These are phyloP conservation scores for Cercophora samala DNA, from an alignment of 495 filamentous ascomycete genomes.

Conservation along the genomic window DNA sequence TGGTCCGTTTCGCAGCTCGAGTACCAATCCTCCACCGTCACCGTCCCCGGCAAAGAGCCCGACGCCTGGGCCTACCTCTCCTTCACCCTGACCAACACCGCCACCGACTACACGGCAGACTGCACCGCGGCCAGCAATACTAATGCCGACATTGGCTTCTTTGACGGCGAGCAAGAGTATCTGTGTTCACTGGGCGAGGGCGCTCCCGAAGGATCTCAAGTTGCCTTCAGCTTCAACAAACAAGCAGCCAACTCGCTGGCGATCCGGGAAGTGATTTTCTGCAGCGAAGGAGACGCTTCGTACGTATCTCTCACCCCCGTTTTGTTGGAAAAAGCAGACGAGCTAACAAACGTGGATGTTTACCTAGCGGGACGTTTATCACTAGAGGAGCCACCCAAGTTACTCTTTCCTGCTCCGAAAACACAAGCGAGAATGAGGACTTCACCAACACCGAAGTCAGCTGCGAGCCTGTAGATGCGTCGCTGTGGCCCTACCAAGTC, in stretches of 20 bases:
- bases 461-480: conserved; percentile 33
- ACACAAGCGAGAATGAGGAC: conserved; percentile 35
- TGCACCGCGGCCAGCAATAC: conserved; percentile 38
- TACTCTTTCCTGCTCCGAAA: conserved; percentile 39
- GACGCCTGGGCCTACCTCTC: conserved; percentile 40
- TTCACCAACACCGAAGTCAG: conserved; percentile 35
- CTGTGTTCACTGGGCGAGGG: conserved; percentile 27
- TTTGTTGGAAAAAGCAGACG: background rate
- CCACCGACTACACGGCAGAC: conserved; percentile 26
- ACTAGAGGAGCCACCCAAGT: conserved; percentile 34
- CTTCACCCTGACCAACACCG: conserved; percentile 46
- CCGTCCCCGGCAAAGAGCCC: conserved; percentile 42
- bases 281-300: conserved; percentile 30
- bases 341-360: too few species aligned
- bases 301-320: conserved; percentile 11
- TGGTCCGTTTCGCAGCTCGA: conserved; percentile 31
- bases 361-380: conserved; percentile 32
- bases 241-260: conserved; percentile 31
- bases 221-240: conserved; percentile 37
- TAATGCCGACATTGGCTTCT: conserved; percentile 38
- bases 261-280: conserved; percentile 37
- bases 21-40: conserved; percentile 39
- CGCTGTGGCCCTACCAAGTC: background rate
- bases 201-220: conserved; percentile 12
- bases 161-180: conserved; percentile 40